Evolutionary conservation across 1,284 basidiomycete genomes (phyloP).

Genomic region (Anthracocystis panici-leucophaei): DNA sequence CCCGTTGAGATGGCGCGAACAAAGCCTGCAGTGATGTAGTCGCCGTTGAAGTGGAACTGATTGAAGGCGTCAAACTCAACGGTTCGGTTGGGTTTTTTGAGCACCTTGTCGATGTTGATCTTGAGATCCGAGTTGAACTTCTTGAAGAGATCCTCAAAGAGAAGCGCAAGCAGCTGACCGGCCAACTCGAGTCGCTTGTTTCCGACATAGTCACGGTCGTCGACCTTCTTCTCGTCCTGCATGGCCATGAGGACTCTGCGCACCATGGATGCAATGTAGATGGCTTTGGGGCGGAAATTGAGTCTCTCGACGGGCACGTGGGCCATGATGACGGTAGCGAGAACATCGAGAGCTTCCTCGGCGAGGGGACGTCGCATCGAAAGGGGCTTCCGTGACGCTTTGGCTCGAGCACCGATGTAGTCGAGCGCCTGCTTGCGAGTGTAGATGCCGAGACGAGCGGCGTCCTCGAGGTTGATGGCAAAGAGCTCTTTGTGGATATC

Average conservation of each 20-base stretch:
- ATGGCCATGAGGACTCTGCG: conserved; percentile 95
- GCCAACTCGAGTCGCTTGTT: conserved; percentile 98
- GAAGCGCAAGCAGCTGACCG: conserved; percentile 90
- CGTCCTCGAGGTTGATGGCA: conserved; percentile 92
- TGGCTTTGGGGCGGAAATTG: conserved; percentile 93
- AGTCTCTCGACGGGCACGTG: conserved; percentile 92
- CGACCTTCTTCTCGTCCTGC: conserved; percentile 95
- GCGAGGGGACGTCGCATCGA: conserved; percentile 82
- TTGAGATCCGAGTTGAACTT: conserved; percentile 98
- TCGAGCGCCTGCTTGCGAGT: conserved; percentile 95
- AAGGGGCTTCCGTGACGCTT: conserved; percentile 80
- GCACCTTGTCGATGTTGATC: conserved; percentile 94
- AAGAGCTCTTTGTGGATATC: conserved; percentile 90
- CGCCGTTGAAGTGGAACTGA: conserved; percentile 84
- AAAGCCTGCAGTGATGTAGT: conserved; percentile 95
- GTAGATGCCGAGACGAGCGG: conserved; percentile 77
- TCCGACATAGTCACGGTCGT: conserved; percentile 98
- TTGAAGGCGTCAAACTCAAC: conserved; percentile 95
- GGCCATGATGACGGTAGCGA: conserved; percentile 95
- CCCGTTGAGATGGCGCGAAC: conserved; percentile 98
- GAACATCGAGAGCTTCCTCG: conserved; percentile 95
- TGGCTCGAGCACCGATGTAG: conserved; percentile 92
- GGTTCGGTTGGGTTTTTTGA: conserved; percentile 95
- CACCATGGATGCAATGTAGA: conserved; percentile 98
- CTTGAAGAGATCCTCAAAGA: conserved; percentile 99